phyloP scores from a whole-genome alignment of 495 filamentous ascomycete species.

The Podospora conica region DNA sequence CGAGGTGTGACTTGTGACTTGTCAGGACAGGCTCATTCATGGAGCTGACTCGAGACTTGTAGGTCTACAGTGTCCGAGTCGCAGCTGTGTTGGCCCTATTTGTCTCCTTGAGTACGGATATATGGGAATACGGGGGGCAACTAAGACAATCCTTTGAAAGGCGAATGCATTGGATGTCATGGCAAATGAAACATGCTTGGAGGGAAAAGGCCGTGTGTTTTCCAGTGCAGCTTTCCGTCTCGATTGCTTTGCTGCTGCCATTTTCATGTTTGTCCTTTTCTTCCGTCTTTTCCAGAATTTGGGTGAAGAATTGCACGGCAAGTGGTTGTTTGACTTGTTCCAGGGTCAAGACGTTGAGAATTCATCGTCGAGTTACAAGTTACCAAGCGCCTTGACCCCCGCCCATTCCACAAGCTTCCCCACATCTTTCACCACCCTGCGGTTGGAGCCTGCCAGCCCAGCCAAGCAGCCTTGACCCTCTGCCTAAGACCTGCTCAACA shows the following conservation, averaged over 20 bases:
- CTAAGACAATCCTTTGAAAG: too few relatives aligned
- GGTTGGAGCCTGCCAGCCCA: constrained; percentile 3
- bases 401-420: constrained; percentile 5
- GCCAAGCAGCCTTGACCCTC: not conserved
- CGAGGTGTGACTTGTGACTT: not conserved
- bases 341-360: too few relatives aligned
- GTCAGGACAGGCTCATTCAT: not conserved
- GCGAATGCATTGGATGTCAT: not conserved
- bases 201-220: not conserved
- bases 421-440: constrained; percentile 11
- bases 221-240: too few relatives aligned
- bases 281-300: not conserved
- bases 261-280: not conserved
- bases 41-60: not conserved
- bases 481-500: not conserved
- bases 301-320: not conserved
- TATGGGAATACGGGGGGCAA: too few relatives aligned
- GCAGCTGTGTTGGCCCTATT: too few relatives aligned
- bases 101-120: too few relatives aligned
- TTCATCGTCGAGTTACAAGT: not conserved
- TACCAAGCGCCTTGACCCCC: not conserved
- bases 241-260: not conserved
- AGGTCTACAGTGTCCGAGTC: too few relatives aligned
- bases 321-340: not conserved
- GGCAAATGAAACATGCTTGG: not conserved